These are phyloP conservation scores for Moricandia moricandioides DNA, from an alignment of 345 rosid genomes.

Conservation along the genomic window DNA sequence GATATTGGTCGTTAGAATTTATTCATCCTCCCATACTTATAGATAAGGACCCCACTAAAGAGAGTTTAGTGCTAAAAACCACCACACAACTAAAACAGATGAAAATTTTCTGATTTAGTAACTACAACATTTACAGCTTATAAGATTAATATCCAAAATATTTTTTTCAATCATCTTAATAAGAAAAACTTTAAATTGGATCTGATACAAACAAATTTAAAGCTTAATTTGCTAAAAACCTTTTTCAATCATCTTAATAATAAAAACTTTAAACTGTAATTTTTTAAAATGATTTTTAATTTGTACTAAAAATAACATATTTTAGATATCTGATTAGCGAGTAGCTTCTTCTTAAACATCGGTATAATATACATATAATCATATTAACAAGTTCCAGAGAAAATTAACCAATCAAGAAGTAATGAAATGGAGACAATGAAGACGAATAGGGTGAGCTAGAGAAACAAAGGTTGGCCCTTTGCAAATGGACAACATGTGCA, in stretches of 20 bases:
- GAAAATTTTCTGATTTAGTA: not conserved
- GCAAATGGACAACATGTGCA: conserved; percentile 24
- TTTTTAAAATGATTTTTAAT: not conserved
- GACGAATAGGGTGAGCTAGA: conserved; percentile 3
- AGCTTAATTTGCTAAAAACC: not conserved
- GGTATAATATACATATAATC: not conserved
- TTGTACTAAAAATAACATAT: not conserved
- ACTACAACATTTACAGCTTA: not conserved
- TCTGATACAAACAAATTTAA: not conserved
- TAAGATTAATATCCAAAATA: not conserved
- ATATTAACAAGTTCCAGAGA: not conserved
- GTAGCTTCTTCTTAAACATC: not conserved
- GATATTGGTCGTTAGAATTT: not conserved
- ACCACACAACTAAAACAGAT: not conserved
- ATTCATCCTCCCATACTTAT: not conserved
- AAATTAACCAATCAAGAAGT: not conserved
- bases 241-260: too few relatives aligned
- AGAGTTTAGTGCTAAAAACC: not conserved
- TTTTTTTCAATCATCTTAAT: not conserved
- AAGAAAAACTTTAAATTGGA: not conserved
- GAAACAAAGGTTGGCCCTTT: conserved; percentile 24
- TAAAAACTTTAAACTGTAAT: too few relatives aligned
- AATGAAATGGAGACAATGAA: conserved; percentile 2
- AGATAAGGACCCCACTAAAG: not conserved
- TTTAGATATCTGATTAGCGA: not conserved